Evolutionary conservation across 768 basidiomycete genomes (phyloP).

Genomic region (Auricularia sp.): DNA sequence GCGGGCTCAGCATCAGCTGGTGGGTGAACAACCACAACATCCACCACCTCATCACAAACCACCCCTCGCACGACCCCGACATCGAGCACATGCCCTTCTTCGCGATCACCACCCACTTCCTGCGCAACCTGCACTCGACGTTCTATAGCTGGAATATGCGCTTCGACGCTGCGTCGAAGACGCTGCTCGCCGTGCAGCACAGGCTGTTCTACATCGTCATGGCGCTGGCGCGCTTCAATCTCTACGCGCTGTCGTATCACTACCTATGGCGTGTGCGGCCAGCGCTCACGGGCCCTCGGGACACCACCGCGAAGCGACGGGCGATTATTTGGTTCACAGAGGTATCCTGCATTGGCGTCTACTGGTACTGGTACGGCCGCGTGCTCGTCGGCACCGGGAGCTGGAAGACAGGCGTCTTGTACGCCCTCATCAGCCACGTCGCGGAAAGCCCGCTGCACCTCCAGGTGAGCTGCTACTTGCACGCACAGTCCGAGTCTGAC

Average conservation of each 20-base stretch:
- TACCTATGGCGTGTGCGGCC: slow-evolving; percentile 43
- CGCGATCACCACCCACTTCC: slow-evolving; percentile 82
- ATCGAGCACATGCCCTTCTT: slow-evolving; percentile 90
- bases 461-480: slow-evolving; percentile 47
- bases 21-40: slow-evolving; percentile 88
- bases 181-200: slow-evolving; percentile 73
- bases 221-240: slow-evolving; percentile 87
- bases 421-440: slow-evolving; percentile 76
- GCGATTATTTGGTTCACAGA: slow-evolving; percentile 56
- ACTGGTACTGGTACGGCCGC: slow-evolving; percentile 79
- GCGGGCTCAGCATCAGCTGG: slow-evolving; percentile 94
- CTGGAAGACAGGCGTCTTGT: slow-evolving; percentile 60
- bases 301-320: slow-evolving; percentile 55
- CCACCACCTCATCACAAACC: slow-evolving; percentile 93
- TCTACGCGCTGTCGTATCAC: slow-evolving; percentile 78
- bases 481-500: not conserved
- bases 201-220: slow-evolving; percentile 88
- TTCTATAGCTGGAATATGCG: slow-evolving; percentile 85
- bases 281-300: slow-evolving; percentile 31
- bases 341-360: slow-evolving; percentile 63
- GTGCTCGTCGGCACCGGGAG: slow-evolving; percentile 62
- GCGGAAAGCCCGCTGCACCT: slow-evolving; percentile 88
- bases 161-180: slow-evolving; percentile 62
- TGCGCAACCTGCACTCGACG: slow-evolving; percentile 79
- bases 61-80: slow-evolving; percentile 87